Base-by-base conservation (phyloP, 2,329 filamentous ascomycete genomes). In the Ceratocystis papillata region DNA sequence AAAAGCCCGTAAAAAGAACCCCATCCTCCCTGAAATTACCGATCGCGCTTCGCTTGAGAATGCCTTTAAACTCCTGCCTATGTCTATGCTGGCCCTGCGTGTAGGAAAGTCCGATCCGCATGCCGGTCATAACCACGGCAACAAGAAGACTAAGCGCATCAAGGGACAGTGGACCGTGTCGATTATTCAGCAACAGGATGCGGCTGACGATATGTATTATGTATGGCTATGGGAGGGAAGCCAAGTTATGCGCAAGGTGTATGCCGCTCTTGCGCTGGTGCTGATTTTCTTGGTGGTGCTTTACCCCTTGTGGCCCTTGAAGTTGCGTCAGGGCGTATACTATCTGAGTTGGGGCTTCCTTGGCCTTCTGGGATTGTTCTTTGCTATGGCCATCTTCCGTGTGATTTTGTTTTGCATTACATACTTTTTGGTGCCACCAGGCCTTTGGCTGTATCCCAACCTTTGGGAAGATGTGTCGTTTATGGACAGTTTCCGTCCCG, bases 381-480 rank as follows among this genome's bases (percentile, higher is more conserved):
- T 99, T 76, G 84, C 86, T 73, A 97, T 99, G 94, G 89, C 93
- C 5, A 96, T 99, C 73, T 91, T 99, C 83, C 87, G 94, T 68
- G 82, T 97, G 66, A 96, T 99, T 68, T 80, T 99, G 33, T 99
- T 99, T 79, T 87, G 90, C 74, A 77, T 96, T 74, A 97, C 94
- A 25, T 91, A 96, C 77, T 96, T 97, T 73, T 81, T 82, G 17
- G 81, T 85, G 0, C 79, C 92, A 2, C 94, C 94, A 2, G 94
- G 94, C 72, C 81, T 99, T n/a, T 99, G 94, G 94, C 81, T 99
- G 57, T 99, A 93, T 78, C 94, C 94, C 62, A 99, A 99, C 74
- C 79, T 99, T 22, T 99, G 96, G 79, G 94, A 99, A 75, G 94
- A 99, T 74, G 94, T 99, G 33, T 96, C 93, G 6, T 97, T 99